Conservation (phyloP, 371 early-diverging fungal genomes). For the Catenaria anguillulae region DNA sequence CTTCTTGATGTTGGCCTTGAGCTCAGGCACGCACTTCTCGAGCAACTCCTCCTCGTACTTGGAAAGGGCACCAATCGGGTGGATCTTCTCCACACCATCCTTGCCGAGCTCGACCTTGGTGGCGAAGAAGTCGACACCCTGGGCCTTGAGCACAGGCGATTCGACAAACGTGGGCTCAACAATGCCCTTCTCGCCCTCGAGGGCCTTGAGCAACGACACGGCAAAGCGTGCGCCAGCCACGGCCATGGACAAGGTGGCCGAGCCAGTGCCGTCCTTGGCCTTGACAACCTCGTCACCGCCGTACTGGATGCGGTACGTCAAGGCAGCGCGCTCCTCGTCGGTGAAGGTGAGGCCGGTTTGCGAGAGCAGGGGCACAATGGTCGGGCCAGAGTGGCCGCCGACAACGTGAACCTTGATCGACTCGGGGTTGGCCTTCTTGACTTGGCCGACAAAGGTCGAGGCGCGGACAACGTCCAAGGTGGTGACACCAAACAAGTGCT, state of each 20-base stretch:
- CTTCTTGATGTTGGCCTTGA: constrained; percentile 86
- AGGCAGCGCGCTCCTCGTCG: constrained; percentile 76
- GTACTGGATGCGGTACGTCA: constrained; percentile 96
- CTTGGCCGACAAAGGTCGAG: constrained; percentile 81
- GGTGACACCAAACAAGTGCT: constrained; percentile 93
- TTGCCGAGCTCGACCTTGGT: constrained; percentile 87
- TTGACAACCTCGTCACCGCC: constrained; percentile 99
- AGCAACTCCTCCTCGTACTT: constrained; percentile 83
- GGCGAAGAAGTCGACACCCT: constrained; percentile 87
- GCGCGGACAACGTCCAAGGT: constrained; percentile 97
- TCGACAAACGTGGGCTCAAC: constrained; percentile 89
- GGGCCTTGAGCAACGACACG: constrained; percentile 78
- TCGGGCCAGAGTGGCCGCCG: constrained; percentile 98
- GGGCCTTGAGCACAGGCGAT: constrained; percentile 52
- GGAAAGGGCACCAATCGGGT: constrained; percentile 69
- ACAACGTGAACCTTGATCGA: constrained; percentile 76
- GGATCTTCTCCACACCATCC: constrained; percentile 82
- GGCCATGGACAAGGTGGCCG: constrained; percentile 97
- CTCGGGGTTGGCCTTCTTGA: constrained; percentile 56
- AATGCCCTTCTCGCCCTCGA: constrained; percentile 68
- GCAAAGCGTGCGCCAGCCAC: constrained; percentile 93
- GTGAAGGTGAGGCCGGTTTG: constrained; percentile 59
- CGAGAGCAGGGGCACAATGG: constrained; percentile 93
- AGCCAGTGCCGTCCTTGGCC: constrained; percentile 97
- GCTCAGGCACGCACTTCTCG: constrained; percentile 71